A percentile compares a stretch with the other conserved stretches of the same genome.
These are phyloP conservation scores for Penicillium crustosum DNA, from an alignment of 2,329 filamentous ascomycete genomes.

Conservation along the genomic window DNA sequence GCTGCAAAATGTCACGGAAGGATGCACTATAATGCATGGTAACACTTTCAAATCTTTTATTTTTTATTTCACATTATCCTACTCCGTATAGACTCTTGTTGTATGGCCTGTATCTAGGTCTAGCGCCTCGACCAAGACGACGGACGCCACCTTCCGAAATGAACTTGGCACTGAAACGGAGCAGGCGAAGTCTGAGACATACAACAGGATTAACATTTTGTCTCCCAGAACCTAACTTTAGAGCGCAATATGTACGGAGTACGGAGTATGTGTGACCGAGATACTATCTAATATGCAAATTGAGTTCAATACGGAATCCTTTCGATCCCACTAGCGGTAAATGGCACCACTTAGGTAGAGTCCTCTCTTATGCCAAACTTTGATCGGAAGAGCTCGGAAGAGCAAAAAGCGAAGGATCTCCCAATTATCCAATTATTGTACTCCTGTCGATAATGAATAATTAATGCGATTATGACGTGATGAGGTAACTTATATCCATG, in stretches of 20 bases:
- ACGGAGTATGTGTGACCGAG: not conserved
- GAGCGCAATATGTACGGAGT: not conserved
- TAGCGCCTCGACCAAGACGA: not conserved
- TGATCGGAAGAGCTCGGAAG: not conserved
- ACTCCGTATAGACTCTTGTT: not conserved
- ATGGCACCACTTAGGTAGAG: not conserved
- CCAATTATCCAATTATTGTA: not conserved
- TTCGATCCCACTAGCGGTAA: not conserved
- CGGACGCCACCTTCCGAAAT: not conserved
- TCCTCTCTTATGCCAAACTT: not conserved
- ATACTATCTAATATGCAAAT: not conserved
- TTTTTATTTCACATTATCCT: not conserved
- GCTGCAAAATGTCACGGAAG: not conserved
- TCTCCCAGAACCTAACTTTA: not conserved
- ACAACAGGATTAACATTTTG: not conserved
- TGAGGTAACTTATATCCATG: not conserved
- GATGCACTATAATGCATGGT: not conserved
- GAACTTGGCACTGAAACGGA: not conserved
- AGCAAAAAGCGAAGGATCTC: slow-evolving; percentile 1
- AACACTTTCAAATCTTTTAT: not conserved
- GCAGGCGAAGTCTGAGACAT: not conserved
- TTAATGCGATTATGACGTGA: not conserved
- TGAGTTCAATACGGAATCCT: not conserved
- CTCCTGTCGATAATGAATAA: not conserved
- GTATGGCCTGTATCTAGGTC: not conserved